phyloP scores from a whole-genome alignment of 768 basidiomycete genomes.

The Agaricus blazei region DNA sequence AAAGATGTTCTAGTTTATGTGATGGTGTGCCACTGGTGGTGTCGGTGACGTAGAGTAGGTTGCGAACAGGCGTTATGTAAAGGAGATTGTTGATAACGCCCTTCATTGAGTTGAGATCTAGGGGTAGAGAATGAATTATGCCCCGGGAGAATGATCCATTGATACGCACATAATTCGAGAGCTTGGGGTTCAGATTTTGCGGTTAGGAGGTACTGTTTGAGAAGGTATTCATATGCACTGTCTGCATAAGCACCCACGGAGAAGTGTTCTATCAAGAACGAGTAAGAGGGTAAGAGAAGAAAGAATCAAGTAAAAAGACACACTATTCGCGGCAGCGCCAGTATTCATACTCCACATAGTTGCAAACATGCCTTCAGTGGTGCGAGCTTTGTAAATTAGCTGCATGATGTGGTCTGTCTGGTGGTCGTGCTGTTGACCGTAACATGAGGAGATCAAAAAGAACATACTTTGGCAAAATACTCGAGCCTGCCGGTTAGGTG shows the following conservation, averaged over 20 bases:
- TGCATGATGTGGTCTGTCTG: conserved; percentile 43
- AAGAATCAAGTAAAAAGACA: conserved; percentile 21
- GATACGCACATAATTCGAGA: conserved; percentile 48
- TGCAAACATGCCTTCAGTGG: conserved; percentile 48
- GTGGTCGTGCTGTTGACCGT: conserved; percentile 9
- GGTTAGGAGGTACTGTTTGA: conserved; percentile 58
- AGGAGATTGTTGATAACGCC: conserved; percentile 55
- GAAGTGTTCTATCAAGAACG: conserved; percentile 28
- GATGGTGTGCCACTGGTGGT: conserved; percentile 25
- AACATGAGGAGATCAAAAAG: neutral
- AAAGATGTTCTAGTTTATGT: conserved; percentile 57
- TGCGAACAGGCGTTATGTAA: conserved; percentile 49
- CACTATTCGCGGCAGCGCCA: conserved; percentile 35
- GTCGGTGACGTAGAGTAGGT: conserved; percentile 64
- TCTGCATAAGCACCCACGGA: conserved; percentile 56
- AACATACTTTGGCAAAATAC: conserved; percentile 43
- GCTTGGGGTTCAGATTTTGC: conserved; percentile 36
- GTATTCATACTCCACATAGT: conserved; percentile 41
- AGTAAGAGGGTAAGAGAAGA: neutral
- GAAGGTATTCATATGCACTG: conserved; percentile 64
- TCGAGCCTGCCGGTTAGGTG: conserved; percentile 65
- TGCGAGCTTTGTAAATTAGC: conserved; percentile 41
- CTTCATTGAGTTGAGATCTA: conserved; percentile 47
- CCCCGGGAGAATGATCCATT: neutral
- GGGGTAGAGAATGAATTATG: neutral